Evolutionary conservation across 331 rosid species (phyloP), one percentile per base, ranked within the genome.

Genomic region (Rosa hybrid): DNA sequence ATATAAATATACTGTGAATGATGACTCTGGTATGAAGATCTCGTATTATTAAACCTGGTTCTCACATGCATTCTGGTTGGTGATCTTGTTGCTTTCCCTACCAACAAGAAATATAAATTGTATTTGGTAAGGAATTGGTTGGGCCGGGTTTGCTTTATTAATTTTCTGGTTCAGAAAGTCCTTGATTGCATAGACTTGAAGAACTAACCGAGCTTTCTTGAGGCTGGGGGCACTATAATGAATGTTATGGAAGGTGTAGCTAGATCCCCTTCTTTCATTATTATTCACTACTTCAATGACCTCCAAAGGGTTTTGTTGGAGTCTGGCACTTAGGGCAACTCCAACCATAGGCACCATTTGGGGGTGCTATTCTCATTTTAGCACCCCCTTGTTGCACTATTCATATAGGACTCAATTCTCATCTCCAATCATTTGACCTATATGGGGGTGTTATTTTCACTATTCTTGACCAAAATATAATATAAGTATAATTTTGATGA

Each of bases 31-130:
- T 51, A 73, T 50, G 64, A 34, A 50, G 46, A 72, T 27, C 20
- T n/a, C 23, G 4, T 45, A 8, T 71, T 34, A 74, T 8, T 57
- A 34, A 74, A n/a, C 20, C 42, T 1, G 27, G 42, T 39, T 74
- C 54, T 57, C 69, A 56, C 50, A 54, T 59, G 65, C 56, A 23
- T 4, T 72, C 23, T 75, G 70, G 78, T 75, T 34, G 56, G 54
- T 59, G 69, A 56, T 74, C 13, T 54, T 56, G 68, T n/a, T 54
- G 39, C 14, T n/a, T 72, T 56, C 38, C 67, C 41, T n/a, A 74
- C 23, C 53, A 54, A 14, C 45, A 74, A 14, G 3, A 16, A 18
- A 7, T 57, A 13, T 56, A 14, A 38, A 18, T 30, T 54, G 78
- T 21, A 38, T 74, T 54, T n/a, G 38, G 50, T 54, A 5, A 59